Evolutionary conservation across 2,329 filamentous ascomycete genomes (phyloP).

Genomic region (Ophiostoma montium): DNA sequence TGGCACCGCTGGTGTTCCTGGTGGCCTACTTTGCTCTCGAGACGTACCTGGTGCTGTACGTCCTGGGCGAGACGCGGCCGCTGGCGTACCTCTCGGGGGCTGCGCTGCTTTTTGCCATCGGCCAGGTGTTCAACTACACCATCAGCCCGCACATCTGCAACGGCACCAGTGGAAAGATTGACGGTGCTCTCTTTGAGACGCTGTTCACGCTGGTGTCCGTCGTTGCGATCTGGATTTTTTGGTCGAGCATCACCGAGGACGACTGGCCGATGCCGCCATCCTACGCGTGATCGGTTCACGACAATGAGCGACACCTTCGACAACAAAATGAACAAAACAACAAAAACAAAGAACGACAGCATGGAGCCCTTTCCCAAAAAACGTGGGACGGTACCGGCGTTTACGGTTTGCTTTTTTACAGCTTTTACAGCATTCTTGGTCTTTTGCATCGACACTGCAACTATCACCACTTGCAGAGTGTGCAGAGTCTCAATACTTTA

Average conservation of each 20-base stretch:
- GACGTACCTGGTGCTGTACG: constrained; percentile 63
- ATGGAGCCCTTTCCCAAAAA: not conserved
- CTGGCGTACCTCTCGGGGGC: constrained; percentile 75
- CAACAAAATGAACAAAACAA: not conserved
- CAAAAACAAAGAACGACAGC: not conserved
- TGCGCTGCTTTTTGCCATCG: constrained; percentile 71
- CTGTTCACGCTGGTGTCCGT: constrained; percentile 82
- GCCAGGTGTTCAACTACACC: constrained; percentile 92
- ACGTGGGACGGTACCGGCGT: constrained; percentile 6
- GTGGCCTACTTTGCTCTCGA: constrained; percentile 78
- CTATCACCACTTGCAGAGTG: not conserved
- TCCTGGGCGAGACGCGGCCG: constrained; percentile 81
- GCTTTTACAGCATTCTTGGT: constrained; percentile 6
- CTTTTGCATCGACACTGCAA: not conserved
- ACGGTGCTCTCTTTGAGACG: constrained; percentile 85
- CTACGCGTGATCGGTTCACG: constrained; percentile 11
- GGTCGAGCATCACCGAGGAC: constrained; percentile 98
- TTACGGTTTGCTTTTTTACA: not conserved
- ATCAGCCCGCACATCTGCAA: constrained; percentile 83
- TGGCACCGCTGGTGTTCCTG: constrained; percentile 80
- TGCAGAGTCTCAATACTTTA: not conserved
- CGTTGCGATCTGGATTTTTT: constrained; percentile 80
- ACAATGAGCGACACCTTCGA: not conserved
- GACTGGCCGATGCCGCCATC: constrained; percentile 64
- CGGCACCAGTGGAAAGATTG: constrained; percentile 71